phyloP scores from a whole-genome alignment of 2,329 filamentous ascomycete species.

The Alternaria arbusti region DNA sequence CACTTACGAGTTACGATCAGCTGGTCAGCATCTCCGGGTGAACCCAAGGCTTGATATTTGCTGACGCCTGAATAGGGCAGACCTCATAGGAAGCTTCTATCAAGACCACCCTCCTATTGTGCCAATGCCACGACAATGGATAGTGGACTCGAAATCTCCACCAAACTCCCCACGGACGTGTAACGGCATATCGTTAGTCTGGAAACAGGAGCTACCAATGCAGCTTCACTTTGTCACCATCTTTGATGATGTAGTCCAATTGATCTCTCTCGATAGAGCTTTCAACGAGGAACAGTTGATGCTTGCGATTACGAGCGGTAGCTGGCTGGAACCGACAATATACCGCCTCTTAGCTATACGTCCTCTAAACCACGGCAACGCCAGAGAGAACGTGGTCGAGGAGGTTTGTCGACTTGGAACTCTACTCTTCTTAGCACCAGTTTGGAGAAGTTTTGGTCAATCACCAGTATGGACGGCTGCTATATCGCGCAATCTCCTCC shows the following conservation, averaged over 20 bases:
- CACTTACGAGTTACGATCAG: conserved; percentile 37
- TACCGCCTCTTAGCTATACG: conserved; percentile 33
- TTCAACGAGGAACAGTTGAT: conserved; percentile 31
- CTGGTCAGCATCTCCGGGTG: conserved; percentile 24
- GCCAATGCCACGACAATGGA: conserved; percentile 34
- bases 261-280: conserved; percentile 32
- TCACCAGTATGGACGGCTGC: conserved; percentile 33
- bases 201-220: conserved; percentile 58
- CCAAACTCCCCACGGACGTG: conserved; percentile 65
- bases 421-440: conserved; percentile 34
- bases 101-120: conserved; percentile 37
- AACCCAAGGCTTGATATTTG: no score
- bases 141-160: conserved; percentile 51
- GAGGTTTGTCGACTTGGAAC: conserved; percentile 41
- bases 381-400: conserved; percentile 29
- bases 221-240: conserved; percentile 35
- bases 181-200: conserved; percentile 61
- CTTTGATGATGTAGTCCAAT: conserved; percentile 35
- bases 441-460: conserved; percentile 35
- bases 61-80: conserved; percentile 27
- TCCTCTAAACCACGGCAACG: conserved; percentile 21
- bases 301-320: conserved; percentile 31
- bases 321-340: conserved; percentile 39
- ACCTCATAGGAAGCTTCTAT: conserved; percentile 36
- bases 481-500: conserved; percentile 29